phyloP scores from a whole-genome alignment of 805 yeast species.

The Candida ovalis region DNA sequence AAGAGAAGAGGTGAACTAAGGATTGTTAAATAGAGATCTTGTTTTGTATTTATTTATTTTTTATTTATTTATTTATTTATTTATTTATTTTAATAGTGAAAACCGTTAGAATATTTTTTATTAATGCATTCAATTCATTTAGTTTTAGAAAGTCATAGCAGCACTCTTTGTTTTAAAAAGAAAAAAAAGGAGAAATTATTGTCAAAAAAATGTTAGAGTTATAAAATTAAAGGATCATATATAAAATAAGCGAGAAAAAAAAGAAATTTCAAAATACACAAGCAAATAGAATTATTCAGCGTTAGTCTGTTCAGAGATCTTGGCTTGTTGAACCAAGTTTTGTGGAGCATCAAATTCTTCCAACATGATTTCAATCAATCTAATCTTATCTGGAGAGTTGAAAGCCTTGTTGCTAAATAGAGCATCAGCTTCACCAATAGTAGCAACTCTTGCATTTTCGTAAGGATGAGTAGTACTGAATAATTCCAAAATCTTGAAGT shows the following conservation, averaged over 20 bases:
- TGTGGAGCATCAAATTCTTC: constrained; percentile 60
- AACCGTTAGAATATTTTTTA: neutral
- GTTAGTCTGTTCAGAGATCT: constrained; percentile 33
- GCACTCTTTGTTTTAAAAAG: no score
- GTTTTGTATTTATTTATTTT: neutral
- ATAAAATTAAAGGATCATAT: neutral
- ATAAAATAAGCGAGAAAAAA: neutral
- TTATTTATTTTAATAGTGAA: neutral
- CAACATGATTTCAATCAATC: constrained; percentile 59
- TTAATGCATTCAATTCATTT: no score
- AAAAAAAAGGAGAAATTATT: no score
- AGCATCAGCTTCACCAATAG: constrained; percentile 51
- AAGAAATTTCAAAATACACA: no score
- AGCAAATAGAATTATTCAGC: constrained; percentile 2
- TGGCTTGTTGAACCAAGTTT: constrained; percentile 59
- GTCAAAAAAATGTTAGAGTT: neutral
- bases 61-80: neutral
- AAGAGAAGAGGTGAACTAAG: constrained; percentile 66
- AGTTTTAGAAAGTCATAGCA: no score
- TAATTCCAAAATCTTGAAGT: constrained; percentile 47
- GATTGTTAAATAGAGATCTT: constrained; percentile 17
- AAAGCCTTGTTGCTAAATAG: constrained; percentile 42
- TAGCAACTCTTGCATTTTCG: constrained; percentile 49
- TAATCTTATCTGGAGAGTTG: constrained; percentile 48
- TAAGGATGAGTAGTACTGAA: constrained; percentile 50